Evolutionary conservation across 306 rosid species (phyloP), one percentile per base, ranked within the genome.

Genomic region (Glycine latifolia): DNA sequence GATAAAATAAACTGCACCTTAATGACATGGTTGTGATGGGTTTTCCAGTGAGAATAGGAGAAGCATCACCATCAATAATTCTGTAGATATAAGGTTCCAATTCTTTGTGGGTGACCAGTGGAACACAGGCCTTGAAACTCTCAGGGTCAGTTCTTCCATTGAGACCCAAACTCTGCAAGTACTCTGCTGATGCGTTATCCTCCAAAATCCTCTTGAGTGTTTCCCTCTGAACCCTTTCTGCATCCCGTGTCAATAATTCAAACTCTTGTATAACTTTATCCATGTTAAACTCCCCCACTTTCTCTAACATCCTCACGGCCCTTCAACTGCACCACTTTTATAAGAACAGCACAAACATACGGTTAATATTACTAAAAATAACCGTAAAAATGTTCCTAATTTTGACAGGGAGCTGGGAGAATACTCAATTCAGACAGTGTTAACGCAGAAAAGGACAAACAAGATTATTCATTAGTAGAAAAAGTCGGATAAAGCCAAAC

Each of bases 91-190:
- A 89, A 49, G 91, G 85, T 55, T 93, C 94, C 86, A 96, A 82
- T 4, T 93, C 97, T 39, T 71, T 73, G 81, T 96, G 98, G 15
- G 94, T 89, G 58, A 85, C 98, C 7, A 96, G 83, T 1, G 99
- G 99, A n/a, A 96, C 89, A 89, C 89, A 84, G 10, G 92, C 84
- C 83, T 89, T 93, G 94, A 87, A 96, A 84, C 94, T 91, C 67
- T 91, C 89, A 3, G 89, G 91, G 43, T 96, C 98, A 43, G 97
- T 91, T 89, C 92, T 92, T 84, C 99, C 97, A 84, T 83, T 72
- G 3, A 96, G 91, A 73, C 94, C 99, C 49, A 86, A 79, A 72
- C 33, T 86, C 87, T 77, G 92, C 83, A 93, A 86, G 83, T 96
- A 96, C 83, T 96, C 99, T 0, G 94, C 92, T 10, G 91, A 90